phyloP scores from a whole-genome alignment of 192 early-diverging fungal genomes.

The Cetraspora pellucida region DNA sequence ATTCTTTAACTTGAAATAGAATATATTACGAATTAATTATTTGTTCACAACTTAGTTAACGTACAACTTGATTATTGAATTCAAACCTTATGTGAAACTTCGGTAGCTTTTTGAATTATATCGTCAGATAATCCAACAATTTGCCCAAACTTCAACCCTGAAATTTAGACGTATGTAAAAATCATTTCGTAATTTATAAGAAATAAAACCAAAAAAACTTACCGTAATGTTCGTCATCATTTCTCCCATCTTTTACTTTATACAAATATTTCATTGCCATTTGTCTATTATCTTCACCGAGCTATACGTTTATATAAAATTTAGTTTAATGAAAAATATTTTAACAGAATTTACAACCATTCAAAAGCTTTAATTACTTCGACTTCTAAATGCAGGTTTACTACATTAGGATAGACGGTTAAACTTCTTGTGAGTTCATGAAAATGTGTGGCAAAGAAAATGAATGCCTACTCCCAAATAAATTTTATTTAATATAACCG shows the following conservation, averaged over 20 bases:
- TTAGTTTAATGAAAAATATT: background rate
- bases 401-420: slow-evolving; percentile 58
- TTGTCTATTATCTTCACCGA: slow-evolving; percentile 17
- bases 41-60: background rate
- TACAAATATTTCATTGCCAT: slow-evolving; percentile 50
- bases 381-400: slow-evolving; percentile 60
- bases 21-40: background rate
- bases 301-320: slow-evolving; percentile 2
- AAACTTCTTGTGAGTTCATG: slow-evolving; percentile 62
- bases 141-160: slow-evolving; percentile 52
- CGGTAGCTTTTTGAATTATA: slow-evolving; percentile 39
- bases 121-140: slow-evolving; percentile 38
- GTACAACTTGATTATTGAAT: slow-evolving; percentile 33
- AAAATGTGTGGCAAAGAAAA: slow-evolving; percentile 82
- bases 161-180: background rate
- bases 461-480: slow-evolving; percentile 44
- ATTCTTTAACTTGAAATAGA: slow-evolving; percentile 13
- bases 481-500: no score
- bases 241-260: slow-evolving; percentile 48
- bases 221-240: slow-evolving; percentile 53
- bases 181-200: background rate
- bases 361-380: slow-evolving; percentile 33
- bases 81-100: slow-evolving; percentile 38
- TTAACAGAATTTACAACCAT: background rate
- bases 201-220: background rate